Evolutionary conservation across 805 yeast species (phyloP).

Genomic region (Candida pseudoglaebosa): DNA sequence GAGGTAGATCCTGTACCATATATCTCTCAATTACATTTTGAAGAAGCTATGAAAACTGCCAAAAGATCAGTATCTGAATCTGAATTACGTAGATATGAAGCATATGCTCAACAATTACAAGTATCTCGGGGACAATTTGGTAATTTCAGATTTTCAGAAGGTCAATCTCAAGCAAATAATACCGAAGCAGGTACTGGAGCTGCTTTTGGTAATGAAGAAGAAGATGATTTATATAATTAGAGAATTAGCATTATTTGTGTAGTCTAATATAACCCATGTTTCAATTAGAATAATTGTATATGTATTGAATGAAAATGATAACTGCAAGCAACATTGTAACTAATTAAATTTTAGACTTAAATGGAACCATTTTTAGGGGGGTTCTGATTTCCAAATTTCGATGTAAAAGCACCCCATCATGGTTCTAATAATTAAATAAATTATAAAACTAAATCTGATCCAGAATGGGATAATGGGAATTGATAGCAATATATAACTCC

Average conservation of each 20-base stretch:
- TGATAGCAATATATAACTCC: too few relatives aligned
- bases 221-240: conserved; percentile 63
- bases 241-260: conserved; percentile 23
- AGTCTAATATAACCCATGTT: too few relatives aligned
- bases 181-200: conserved; percentile 26
- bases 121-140: conserved; percentile 94
- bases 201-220: conserved; percentile 49
- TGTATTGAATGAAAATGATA: too few relatives aligned
- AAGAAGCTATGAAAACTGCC: conserved; percentile 99
- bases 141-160: conserved; percentile 78
- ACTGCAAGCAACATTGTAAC: too few relatives aligned
- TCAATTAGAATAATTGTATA: too few relatives aligned
- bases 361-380: too few relatives aligned
- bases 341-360: too few relatives aligned
- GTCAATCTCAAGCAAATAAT: conserved; percentile 17
- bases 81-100: conserved; percentile 97
- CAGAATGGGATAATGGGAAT: too few relatives aligned
- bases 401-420: too few relatives aligned
- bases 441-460: too few relatives aligned
- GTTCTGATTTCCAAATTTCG: too few relatives aligned
- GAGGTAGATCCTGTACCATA: conserved; percentile 94
- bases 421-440: too few relatives aligned
- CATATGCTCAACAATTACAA: conserved; percentile 94
- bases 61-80: conserved; percentile 96
- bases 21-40: conserved; percentile 90